Percentiles rank a stretch among this genome's conserved stretches.
phyloP scores from a whole-genome alignment of 345 rosid genomes.

The Cardamine chenopodiifolia region DNA sequence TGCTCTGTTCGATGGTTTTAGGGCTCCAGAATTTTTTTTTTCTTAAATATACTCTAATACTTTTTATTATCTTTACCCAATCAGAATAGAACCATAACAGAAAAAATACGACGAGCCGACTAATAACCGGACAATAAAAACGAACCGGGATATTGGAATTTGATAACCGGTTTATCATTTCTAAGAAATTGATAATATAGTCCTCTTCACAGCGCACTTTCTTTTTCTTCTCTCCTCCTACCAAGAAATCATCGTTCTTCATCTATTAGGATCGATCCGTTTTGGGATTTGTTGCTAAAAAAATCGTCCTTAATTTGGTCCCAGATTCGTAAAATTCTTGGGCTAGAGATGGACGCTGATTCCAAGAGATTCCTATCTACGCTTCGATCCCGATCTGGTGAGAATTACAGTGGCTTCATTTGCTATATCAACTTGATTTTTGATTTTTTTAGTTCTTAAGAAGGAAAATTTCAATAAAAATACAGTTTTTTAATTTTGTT shows the following conservation, averaged over 20 bases:
- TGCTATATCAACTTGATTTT: background rate
- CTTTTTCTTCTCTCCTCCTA: conserved; percentile 35
- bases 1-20: too few species aligned
- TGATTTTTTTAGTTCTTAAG: background rate
- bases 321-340: background rate
- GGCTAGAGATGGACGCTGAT: conserved; percentile 77
- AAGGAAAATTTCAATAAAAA: background rate
- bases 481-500: background rate
- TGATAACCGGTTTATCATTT: conserved; percentile 10
- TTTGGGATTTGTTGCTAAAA: background rate
- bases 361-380: conserved; percentile 75
- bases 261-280: conserved; percentile 25
- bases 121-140: too few species aligned
- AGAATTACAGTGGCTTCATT: conserved; percentile 14
- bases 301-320: background rate
- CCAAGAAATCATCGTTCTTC: conserved; percentile 30
- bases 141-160: background rate
- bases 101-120: too few species aligned
- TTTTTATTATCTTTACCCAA: too few species aligned
- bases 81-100: too few species aligned
- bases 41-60: too few species aligned
- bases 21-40: too few species aligned
- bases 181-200: conserved; percentile 10
- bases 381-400: conserved; percentile 92
- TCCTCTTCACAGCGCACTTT: conserved; percentile 2